Conservation (phyloP, 148 eudicot species). For the Rhododendron molle region DNA sequence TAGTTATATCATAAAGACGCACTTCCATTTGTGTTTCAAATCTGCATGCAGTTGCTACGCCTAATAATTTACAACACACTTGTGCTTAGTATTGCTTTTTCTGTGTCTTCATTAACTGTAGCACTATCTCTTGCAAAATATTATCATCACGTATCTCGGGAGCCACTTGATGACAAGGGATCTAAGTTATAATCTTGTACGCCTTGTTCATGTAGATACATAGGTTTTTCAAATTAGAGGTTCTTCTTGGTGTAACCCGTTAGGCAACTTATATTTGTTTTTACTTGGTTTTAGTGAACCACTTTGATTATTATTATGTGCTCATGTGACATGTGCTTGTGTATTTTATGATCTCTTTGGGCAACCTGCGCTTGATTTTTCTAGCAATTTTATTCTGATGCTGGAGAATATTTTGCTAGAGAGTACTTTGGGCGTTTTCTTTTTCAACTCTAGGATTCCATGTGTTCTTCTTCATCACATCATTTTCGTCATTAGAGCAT, state of each 20-base stretch:
- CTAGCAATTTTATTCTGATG: neutral
- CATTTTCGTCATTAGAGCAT: too few relatives aligned
- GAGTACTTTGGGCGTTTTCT: neutral
- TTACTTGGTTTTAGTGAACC: neutral
- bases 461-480: neutral
- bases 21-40: neutral
- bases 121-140: neutral
- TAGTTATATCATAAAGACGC: neutral
- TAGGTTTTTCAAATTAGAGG: neutral
- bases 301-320: neutral
- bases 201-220: neutral
- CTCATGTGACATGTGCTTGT: neutral
- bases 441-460: neutral
- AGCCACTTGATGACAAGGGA: neutral
- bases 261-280: neutral
- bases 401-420: neutral
- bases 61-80: neutral
- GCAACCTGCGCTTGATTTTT: neutral
- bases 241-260: neutral
- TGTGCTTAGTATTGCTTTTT: neutral
- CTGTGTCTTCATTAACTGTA: neutral
- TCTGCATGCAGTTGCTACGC: neutral
- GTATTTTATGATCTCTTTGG: neutral
- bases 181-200: neutral
- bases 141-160: neutral